A percentile compares a stretch with the other conserved stretches of the same genome.
Evolutionary conservation across 163 green algal genomes (phyloP).

Genomic region (Chlorella variabilis): DNA sequence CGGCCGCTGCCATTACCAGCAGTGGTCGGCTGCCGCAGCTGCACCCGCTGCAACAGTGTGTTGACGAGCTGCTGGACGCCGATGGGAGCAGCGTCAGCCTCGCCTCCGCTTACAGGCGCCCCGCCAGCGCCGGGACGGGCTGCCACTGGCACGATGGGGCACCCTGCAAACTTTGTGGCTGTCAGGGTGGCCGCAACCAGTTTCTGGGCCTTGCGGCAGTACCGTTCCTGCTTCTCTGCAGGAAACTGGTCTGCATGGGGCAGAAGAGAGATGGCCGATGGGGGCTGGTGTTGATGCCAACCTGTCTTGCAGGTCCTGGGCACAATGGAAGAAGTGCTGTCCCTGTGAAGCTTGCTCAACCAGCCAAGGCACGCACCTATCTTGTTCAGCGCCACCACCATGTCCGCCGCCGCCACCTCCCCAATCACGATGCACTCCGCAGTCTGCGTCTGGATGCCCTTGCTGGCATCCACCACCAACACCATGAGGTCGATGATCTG

Average conservation of each 20-base stretch:
- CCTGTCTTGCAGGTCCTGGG: too few relatives aligned
- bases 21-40: neutral
- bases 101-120: neutral
- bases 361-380: slow-evolving; percentile 26
- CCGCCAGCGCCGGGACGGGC: slow-evolving; percentile 62
- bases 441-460: slow-evolving; percentile 93
- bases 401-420: slow-evolving; percentile 74
- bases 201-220: slow-evolving; percentile 82
- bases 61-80: slow-evolving; percentile 16
- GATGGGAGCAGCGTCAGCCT: neutral
- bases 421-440: slow-evolving; percentile 96
- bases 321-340: slow-evolving; percentile 75
- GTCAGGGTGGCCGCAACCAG: slow-evolving; percentile 76
- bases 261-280: neutral
- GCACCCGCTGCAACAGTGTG: slow-evolving; percentile 3
- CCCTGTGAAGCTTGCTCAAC: slow-evolving; percentile 78
- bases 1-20: neutral
- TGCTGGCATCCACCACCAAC: slow-evolving; percentile 94
- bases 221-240: slow-evolving; percentile 52
- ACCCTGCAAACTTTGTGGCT: slow-evolving; percentile 87
- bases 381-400: slow-evolving; percentile 93
- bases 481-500: slow-evolving; percentile 97
- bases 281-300: too few relatives aligned
- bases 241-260: slow-evolving; percentile 73
- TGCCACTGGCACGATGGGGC: slow-evolving; percentile 76